Base-by-base conservation (phyloP, 257 asterid species). In the Fraxinus excelsior region DNA sequence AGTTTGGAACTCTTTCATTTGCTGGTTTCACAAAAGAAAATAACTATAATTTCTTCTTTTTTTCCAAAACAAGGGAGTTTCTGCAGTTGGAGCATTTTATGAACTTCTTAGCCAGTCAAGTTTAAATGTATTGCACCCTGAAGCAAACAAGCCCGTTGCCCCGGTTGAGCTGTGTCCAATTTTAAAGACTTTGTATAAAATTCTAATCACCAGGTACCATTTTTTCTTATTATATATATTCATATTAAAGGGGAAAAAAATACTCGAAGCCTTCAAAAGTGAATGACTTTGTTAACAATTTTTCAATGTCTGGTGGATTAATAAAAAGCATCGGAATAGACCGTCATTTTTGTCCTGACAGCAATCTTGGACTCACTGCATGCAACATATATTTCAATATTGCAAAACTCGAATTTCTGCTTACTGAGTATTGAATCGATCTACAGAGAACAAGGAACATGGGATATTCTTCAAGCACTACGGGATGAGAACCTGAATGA, bases 111-210 rank as follows among this genome's bases (percentile, higher is more conserved):
- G 96, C 77, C 98, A 93, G 77, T 82, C 92, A 16, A 88, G 96
- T 44, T 82, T 93, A 70, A 93, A 84, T 60, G 88, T 93, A 19
- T 29, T 89, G 83, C 96, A 90, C 79, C 98, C 98, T 0, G 92
- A 80, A 67, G 91, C 84, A 29, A 90, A 91, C 86, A 93, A 90
- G 87, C 92, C 94, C 0, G 90, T 90, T 5, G 97, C 98, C 44
- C 98, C 96, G 0, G 97, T 91, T 2, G 98, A 91, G 83, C 90
- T 93, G 26, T 93, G 98, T 82, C 98, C 98, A 16, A 91, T 93
- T 75, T 73, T 93, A 76, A 91, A 90, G 86, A 93, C 86, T 8
- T 62, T 93, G 64, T 93, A 91, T 51, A 93, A 86, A 81, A 88
- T 90, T 78, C 93, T 93, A 62, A 91, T 91, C 31, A 87, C 85